Conservation (phyloP, 192 early-diverging fungal genomes). For the Jimgerdemannia lactiflua region DNA sequence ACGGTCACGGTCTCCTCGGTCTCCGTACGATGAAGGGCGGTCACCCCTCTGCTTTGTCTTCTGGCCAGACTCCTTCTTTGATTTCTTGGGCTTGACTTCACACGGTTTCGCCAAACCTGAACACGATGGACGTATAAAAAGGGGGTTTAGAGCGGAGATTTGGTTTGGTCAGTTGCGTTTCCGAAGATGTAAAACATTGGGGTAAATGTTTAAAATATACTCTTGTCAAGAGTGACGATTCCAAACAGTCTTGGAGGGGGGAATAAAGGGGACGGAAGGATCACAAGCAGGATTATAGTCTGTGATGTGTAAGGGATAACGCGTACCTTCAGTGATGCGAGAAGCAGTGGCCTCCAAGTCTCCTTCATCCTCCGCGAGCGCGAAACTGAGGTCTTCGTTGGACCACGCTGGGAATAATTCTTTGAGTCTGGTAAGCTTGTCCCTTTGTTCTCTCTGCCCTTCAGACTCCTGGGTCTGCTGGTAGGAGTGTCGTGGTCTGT, state of each 20-base stretch:
- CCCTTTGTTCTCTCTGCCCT: conserved; percentile 60
- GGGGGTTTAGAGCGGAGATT: background rate
- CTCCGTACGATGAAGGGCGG: too few relatives aligned
- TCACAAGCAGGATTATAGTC: background rate
- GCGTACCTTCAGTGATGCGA: conserved; percentile 78
- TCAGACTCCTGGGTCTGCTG: conserved; percentile 18
- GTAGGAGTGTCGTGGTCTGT: too few relatives aligned
- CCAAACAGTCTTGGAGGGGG: background rate
- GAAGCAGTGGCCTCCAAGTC: conserved; percentile 79
- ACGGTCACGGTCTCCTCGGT: conserved; percentile 56
- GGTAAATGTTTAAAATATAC: background rate
- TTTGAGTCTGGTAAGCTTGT: conserved; percentile 59
- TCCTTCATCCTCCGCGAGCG: conserved; percentile 82
- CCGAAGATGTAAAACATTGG: too few relatives aligned
- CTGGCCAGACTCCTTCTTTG: conserved; percentile 53
- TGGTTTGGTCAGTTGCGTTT: too few relatives aligned
- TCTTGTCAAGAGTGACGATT: background rate
- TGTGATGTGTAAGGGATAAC: background rate
- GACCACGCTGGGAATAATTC: conserved; percentile 83
- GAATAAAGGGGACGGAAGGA: background rate
- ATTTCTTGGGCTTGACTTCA: conserved; percentile 81
- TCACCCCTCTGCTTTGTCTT: conserved; percentile 56
- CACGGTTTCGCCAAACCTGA: conserved; percentile 79
- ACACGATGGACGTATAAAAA: conserved; percentile 16
- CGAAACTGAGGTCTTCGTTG: conserved; percentile 83